Evolutionary conservation across 257 asterid genomes (phyloP).

Genomic region (Solanum bulbocastanum): DNA sequence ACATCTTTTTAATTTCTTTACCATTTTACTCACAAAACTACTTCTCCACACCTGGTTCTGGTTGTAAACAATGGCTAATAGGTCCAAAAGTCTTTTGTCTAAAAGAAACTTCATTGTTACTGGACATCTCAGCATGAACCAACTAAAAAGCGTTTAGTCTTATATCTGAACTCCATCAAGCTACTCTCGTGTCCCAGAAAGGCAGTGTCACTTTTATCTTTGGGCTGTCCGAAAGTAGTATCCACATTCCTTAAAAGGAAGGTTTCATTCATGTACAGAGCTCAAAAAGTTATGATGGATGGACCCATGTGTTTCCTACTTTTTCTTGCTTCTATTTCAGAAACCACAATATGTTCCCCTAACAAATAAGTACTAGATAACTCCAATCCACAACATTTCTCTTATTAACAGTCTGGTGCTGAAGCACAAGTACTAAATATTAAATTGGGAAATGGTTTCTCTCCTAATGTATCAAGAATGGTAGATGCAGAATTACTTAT

Average conservation of each 20-base stretch:
- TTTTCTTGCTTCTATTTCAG: neutral
- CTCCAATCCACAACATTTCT: neutral
- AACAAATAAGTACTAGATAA: neutral
- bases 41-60: neutral
- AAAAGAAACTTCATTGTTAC: neutral
- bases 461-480: neutral
- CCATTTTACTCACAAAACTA: neutral
- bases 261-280: neutral
- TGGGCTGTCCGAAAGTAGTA: neutral
- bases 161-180: neutral
- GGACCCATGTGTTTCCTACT: neutral
- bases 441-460: neutral
- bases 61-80: neutral
- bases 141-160: neutral
- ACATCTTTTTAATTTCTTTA: neutral
- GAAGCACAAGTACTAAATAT: neutral
- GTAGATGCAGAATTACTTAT: neutral
- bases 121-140: neutral
- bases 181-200: neutral
- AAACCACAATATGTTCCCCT: neutral
- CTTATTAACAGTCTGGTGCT: neutral
- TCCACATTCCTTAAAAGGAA: neutral
- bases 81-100: neutral
- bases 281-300: neutral
- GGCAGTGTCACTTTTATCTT: neutral